Base-by-base conservation (phyloP, 441 rosid genomes). In the Erodium trifolium region DNA sequence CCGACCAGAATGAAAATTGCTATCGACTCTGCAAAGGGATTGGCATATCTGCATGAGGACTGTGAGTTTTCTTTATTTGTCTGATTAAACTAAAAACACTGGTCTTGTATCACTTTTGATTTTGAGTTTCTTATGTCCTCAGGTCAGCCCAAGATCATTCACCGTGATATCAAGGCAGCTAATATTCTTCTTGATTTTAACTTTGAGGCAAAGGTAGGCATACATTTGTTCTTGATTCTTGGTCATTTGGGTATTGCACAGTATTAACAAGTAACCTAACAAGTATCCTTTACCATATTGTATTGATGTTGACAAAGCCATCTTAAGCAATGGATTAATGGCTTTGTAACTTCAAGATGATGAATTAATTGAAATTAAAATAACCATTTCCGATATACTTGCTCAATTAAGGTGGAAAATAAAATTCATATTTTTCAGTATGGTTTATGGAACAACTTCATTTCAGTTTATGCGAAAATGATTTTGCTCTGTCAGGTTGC, bases 101-200 rank as follows among this genome's bases (percentile, higher is more conserved):
- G 63, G 63, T 19, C 29, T 53, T 10, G 62, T 10, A 34, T 7
- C 45, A 5, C 51, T 49, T 47, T 14, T 16, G 13, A 18, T 8
- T 35, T 6, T 55, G 10, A 49, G 37, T 69, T 18, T 60, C 47
- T 35, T 23, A 29, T 67, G n/a, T 76, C 37, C 78, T 68, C 83
- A 94, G 98, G 99, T 80, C 88, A 90, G 85, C 99, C 99, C 23
- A 90, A 87, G 82, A 94, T 94, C 81, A 94, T 94, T 74, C 99
- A 94, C 78, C 98, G 99, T 70, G 99, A 94, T 78, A 94, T 94
- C 65, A 94, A 94, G 80, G 81, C 93, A 4, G 73, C 98, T 10
- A 94, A 94, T 70, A 94, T 94, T 75, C 89, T 94, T 31, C 27
- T 92, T 80, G 99, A 94, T 77, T 84, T 78, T 78, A 92, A 90